Evolutionary conservation across 768 basidiomycete genomes (phyloP).

Genomic region (Grammothele lineata): DNA sequence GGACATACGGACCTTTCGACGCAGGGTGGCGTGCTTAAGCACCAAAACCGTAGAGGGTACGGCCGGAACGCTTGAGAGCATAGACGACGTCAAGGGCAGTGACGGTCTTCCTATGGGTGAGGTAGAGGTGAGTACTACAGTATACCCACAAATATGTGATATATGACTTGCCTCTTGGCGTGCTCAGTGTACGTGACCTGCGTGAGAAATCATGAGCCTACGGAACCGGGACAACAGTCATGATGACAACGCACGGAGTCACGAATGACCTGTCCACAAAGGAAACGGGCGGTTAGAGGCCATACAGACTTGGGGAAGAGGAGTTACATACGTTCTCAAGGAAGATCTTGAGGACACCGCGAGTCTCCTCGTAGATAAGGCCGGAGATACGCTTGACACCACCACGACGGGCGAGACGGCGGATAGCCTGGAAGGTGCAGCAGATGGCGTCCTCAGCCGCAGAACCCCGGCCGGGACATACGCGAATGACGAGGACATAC

Average conservation of each 20-base stretch:
- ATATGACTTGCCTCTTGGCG: conserved; percentile 43
- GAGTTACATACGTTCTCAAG: conserved; percentile 69
- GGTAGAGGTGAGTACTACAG: neutral
- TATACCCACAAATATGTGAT: no score
- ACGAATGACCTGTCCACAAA: conserved; percentile 42
- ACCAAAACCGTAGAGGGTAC: conserved; percentile 58
- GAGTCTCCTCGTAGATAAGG: conserved; percentile 94
- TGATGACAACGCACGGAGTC: conserved; percentile 43
- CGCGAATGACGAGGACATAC: conserved; percentile 22
- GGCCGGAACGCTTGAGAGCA: conserved; percentile 42
- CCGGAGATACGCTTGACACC: conserved; percentile 97
- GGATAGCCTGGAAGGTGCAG: conserved; percentile 49
- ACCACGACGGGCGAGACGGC: conserved; percentile 94
- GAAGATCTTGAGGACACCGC: conserved; percentile 94
- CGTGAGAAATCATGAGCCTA: neutral
- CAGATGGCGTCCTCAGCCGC: neutral
- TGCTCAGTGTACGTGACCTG: conserved; percentile 66
- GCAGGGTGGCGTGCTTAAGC: conserved; percentile 28
- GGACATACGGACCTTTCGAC: no score
- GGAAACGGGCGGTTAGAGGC: neutral
- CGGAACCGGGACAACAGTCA: neutral
- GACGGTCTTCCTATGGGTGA: conserved; percentile 33
- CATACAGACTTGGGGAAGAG: neutral
- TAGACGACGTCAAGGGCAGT: conserved; percentile 50
- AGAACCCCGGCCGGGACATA: neutral